Conservation (phyloP, 2,329 filamentous ascomycete genomes). For the Teratosphaeria epicoccoides region DNA sequence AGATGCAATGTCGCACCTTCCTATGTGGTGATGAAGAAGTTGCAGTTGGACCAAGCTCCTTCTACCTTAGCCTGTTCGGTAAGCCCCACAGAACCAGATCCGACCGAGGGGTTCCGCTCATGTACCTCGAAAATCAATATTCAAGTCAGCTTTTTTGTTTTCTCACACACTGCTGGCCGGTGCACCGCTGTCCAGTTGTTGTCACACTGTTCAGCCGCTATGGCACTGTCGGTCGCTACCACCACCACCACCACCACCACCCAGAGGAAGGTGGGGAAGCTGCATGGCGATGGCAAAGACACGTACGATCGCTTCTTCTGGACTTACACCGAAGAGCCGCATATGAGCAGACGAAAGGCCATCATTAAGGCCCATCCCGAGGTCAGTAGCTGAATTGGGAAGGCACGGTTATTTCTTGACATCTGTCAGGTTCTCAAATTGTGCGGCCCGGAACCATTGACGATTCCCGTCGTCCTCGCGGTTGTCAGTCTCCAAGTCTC, state of each 20-base stretch:
- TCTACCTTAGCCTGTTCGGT: neutral
- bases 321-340: slow-evolving; percentile 98
- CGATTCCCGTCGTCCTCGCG: slow-evolving; percentile 78
- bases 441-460: slow-evolving; percentile 89
- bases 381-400: slow-evolving; percentile 41
- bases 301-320: slow-evolving; percentile 62
- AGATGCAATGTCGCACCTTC: neutral
- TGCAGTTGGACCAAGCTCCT: neutral
- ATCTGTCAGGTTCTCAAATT: slow-evolving; percentile 73
- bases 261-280: neutral
- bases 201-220: neutral
- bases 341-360: slow-evolving; percentile 76
- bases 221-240: slow-evolving; percentile 1
- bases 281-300: neutral
- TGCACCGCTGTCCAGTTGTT: neutral
- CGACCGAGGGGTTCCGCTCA: neutral
- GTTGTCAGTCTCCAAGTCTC: slow-evolving; percentile 75
- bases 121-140: neutral
- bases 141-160: neutral
- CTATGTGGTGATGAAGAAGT: neutral
- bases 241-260: neutral
- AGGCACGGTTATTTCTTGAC: neutral
- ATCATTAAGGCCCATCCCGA: slow-evolving; percentile 99
- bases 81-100: neutral
- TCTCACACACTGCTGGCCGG: neutral